These are phyloP conservation scores for Neurospora hispaniola DNA, from an alignment of 495 filamentous ascomycete genomes.

Conservation along the genomic window DNA sequence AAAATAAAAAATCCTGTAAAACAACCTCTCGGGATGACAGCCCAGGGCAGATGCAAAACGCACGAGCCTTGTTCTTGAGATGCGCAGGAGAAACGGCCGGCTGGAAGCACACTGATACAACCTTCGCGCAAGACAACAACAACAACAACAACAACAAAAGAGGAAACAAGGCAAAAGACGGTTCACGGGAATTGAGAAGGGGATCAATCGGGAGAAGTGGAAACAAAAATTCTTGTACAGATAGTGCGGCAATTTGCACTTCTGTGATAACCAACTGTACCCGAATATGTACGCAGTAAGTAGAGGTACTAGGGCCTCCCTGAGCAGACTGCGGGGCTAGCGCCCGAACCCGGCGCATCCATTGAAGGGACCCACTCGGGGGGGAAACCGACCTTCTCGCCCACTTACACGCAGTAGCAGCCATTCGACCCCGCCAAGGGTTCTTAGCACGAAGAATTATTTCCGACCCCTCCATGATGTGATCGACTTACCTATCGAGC, in stretches of 20 bases:
- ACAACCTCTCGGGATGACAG: too few relatives aligned
- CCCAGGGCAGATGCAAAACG: background rate
- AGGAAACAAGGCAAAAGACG: background rate
- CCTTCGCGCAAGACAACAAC: background rate
- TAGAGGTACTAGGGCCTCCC: background rate
- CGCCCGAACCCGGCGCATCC: conserved; percentile 9
- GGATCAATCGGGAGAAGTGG: background rate
- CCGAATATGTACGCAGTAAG: background rate
- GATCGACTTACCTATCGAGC: background rate
- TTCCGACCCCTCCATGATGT: conserved; percentile 7
- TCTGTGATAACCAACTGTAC: background rate
- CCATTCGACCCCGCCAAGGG: conserved; percentile 4
- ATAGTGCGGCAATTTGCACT: background rate
- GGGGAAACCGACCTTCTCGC: background rate
- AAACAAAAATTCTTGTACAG: background rate
- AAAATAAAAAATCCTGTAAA: background rate
- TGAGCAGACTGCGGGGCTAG: conserved; percentile 5
- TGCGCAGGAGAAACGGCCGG: background rate
- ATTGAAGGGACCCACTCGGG: background rate
- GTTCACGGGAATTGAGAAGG: background rate
- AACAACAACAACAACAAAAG: background rate
- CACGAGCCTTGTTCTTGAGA: background rate
- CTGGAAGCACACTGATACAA: background rate
- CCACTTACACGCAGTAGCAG: background rate
- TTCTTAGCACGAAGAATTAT: background rate